Percentiles rank a stretch among this genome's conserved stretches.
phyloP scores from a whole-genome alignment of 2,329 filamentous ascomycete species.

The Aspergillus proliferans region DNA sequence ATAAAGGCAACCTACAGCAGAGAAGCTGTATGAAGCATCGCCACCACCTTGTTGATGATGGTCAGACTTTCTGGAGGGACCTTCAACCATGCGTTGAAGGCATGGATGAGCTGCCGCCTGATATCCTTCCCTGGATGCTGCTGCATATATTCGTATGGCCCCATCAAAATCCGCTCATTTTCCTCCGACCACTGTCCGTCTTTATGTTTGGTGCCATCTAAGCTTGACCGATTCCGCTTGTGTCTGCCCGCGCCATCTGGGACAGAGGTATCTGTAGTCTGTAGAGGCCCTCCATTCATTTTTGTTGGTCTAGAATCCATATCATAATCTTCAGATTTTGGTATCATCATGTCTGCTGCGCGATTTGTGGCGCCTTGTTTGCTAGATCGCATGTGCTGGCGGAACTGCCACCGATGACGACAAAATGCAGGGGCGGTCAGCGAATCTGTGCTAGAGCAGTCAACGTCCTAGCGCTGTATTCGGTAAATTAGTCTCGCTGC shows the following conservation, averaged over 20 bases:
- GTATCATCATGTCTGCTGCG: too few relatives aligned
- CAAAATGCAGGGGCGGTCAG: too few relatives aligned
- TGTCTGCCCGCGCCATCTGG: conserved; percentile 13
- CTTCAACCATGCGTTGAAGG: conserved; percentile 41
- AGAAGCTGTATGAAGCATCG: conserved; percentile 43
- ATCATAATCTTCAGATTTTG: background rate
- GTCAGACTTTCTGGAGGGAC: conserved; percentile 36
- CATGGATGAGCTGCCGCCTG: conserved; percentile 38
- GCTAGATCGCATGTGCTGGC: too few relatives aligned
- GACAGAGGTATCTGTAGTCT: conserved; percentile 16
- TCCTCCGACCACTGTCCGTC: conserved; percentile 32
- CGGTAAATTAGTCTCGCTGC: too few relatives aligned
- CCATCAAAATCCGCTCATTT: conserved; percentile 39
- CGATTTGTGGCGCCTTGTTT: too few relatives aligned
- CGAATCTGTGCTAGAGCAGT: too few relatives aligned
- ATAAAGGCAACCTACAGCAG: conserved; percentile 28
- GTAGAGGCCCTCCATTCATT: conserved; percentile 7
- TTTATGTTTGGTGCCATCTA: conserved; percentile 34
- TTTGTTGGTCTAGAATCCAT: background rate
- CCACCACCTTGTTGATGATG: conserved; percentile 39
- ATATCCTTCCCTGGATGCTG: conserved; percentile 42
- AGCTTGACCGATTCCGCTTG: conserved; percentile 31
- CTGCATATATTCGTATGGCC: conserved; percentile 41
- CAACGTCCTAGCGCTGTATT: too few relatives aligned
- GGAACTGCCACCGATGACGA: too few relatives aligned